Base-by-base conservation (phyloP, 1,284 basidiomycete genomes). In the Fomitiporia mediterranea region DNA sequence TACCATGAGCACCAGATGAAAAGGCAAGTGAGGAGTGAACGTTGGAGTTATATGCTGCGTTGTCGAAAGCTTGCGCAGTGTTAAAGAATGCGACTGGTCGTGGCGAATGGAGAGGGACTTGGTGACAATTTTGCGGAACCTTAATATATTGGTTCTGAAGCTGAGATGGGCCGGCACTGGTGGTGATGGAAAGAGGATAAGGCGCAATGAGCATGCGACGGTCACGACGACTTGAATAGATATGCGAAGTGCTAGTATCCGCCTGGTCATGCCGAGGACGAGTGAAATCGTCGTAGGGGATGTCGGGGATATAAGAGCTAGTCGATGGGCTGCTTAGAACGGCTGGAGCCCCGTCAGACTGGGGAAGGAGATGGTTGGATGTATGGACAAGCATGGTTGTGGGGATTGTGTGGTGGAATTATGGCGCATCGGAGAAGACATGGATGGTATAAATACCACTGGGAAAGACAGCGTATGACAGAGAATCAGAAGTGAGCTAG, bases 221-320 rank as follows among this genome's bases (percentile, higher is more conserved):
- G 9, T 46, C 39, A 2, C 43, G 49, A 15, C 55, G 19, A 17
- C 27, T 15, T 7, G 30, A 21, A 15, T n/a, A 7, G 27, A 11
- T 19, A 28, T 8, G n/a, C 8, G 40, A n/a, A 50, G 34, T 23
- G 23, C n/a, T n/a, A n/a, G n/a, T 13, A 21, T 9, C 44, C 13
- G 47, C 23, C 17, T 44, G 34, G 39, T 25, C 23, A 15, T 19
- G 44, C 7, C 39, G 38, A 21, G 50, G 1, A 15, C 32, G 28
- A 27, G 50, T 25, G 32, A 51, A 44, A 48, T 56, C 48, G 34
- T 62, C 40, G 44, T 28, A 72, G 50, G 60, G 63, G 8, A 57
- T 53, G 39, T 71, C 69, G 30, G 64, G 65, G 59, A 74, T 74
- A 51, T 73, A 70, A 51, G 65, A 63, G 61, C 72, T 69, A 55